A percentile compares a stretch with the other conserved stretches of the same genome.
These are phyloP conservation scores for Arctium lappa DNA, from an alignment of 129 eudicot species.

Conservation along the genomic window DNA sequence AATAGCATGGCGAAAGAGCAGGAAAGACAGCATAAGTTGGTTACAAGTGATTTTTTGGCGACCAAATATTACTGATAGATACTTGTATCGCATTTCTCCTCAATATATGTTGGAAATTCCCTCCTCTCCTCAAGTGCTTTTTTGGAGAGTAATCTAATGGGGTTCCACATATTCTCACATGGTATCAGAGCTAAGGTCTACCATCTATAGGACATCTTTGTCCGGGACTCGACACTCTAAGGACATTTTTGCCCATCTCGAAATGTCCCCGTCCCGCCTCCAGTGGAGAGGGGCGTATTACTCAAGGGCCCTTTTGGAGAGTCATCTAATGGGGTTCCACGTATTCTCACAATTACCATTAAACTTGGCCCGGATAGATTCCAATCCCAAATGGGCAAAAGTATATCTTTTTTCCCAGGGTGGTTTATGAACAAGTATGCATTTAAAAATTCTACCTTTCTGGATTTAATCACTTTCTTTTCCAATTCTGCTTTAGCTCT, in stretches of 20 bases:
- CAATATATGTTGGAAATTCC: no score
- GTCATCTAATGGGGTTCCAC: neutral
- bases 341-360: neutral
- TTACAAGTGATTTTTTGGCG: neutral
- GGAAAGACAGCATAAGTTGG: neutral
- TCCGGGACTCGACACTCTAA: neutral
- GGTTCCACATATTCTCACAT: neutral
- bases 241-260: no score
- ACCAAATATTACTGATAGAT: neutral
- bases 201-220: neutral
- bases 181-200: neutral
- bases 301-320: neutral
- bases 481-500: slow-evolving; percentile 77
- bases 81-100: neutral
- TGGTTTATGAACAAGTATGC: neutral
- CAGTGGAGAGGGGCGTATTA: neutral
- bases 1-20: neutral
- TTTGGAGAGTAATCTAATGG: neutral
- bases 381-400: neutral
- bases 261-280: no score
- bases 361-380: neutral
- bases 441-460: slow-evolving; percentile 41
- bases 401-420: neutral
- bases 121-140: no score
- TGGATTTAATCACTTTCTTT: slow-evolving; percentile 50